These are phyloP conservation scores for Alternaria sp. DNA, from an alignment of 2,329 filamentous ascomycete species.

Conservation along the genomic window DNA sequence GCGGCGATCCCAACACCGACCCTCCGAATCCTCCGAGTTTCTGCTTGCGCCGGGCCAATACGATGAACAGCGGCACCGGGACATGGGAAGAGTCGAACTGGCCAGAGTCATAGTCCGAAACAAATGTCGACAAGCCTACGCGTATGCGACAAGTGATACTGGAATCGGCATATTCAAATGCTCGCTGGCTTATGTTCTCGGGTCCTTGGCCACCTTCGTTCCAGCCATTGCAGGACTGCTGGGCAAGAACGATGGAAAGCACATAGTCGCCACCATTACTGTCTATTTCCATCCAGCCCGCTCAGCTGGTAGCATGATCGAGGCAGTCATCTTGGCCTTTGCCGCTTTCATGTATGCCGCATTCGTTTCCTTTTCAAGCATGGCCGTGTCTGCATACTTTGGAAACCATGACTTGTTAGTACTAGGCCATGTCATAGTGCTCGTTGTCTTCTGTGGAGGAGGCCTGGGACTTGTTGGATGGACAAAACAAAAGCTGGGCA, in stretches of 20 bases:
- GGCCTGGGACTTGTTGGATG: constrained; percentile 88
- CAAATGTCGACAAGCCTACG: constrained; percentile 53
- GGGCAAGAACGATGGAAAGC: constrained; percentile 88
- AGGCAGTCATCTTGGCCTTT: constrained; percentile 79
- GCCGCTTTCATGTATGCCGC: constrained; percentile 81
- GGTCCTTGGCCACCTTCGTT: constrained; percentile 85
- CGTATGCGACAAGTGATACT: constrained; percentile 73
- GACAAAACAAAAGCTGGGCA: constrained; percentile 81
- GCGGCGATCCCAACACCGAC: constrained; percentile 56
- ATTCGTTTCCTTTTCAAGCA: constrained; percentile 80
- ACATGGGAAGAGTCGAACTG: constrained; percentile 42
- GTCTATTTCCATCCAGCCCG: constrained; percentile 95
- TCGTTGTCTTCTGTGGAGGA: constrained; percentile 84
- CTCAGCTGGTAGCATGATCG: constrained; percentile 86
- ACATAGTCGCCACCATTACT: constrained; percentile 90
- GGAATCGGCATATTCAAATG: constrained; percentile 89
- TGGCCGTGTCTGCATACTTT: constrained; percentile 86
- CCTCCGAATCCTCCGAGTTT: constrained; percentile 56
- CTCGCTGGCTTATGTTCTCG: constrained; percentile 86
- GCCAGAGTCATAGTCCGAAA: constrained; percentile 49
- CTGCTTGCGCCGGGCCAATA: constrained; percentile 44
- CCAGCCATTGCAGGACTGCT: constrained; percentile 75
- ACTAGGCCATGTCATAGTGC: constrained; percentile 79
- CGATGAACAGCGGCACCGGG: constrained; percentile 39
- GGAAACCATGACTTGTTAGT: constrained; percentile 71